Conservation (phyloP, 2,329 filamentous ascomycete genomes). For the Talaromyces islandicus region DNA sequence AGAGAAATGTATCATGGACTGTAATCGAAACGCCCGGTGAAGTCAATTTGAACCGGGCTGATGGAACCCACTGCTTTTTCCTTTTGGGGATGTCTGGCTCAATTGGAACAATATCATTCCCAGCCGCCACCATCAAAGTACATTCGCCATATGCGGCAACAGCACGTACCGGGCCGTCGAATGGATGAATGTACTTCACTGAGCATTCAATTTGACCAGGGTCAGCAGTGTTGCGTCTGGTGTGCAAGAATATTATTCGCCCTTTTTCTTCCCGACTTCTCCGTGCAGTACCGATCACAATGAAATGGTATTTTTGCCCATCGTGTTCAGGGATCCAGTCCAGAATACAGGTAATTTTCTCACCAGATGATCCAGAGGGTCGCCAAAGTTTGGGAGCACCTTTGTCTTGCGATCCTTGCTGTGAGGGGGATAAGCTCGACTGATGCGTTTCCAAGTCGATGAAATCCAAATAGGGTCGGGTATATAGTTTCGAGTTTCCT, state of each 20-base stretch:
- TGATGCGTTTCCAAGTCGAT: slow-evolving; percentile 31
- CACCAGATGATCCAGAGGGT: slow-evolving; percentile 30
- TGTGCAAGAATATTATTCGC: slow-evolving; percentile 33
- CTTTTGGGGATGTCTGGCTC: slow-evolving; percentile 33
- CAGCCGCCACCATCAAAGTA: slow-evolving; percentile 42
- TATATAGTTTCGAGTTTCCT: slow-evolving; percentile 25
- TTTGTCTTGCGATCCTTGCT: slow-evolving; percentile 1
- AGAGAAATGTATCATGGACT: slow-evolving; percentile 41
- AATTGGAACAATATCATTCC: slow-evolving; percentile 38
- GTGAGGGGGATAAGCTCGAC: slow-evolving; percentile 12
- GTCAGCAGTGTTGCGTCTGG: slow-evolving; percentile 20
- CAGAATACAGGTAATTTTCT: slow-evolving; percentile 36
- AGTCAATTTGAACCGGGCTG: slow-evolving; percentile 35
- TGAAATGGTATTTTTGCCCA: slow-evolving; percentile 33
- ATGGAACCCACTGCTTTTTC: slow-evolving; percentile 35
- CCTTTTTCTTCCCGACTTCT: slow-evolving; percentile 24
- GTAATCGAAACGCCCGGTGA: slow-evolving; percentile 48
- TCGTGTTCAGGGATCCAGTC: slow-evolving; percentile 34
- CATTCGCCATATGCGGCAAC: slow-evolving; percentile 45
- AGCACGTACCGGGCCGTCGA: slow-evolving; percentile 46
- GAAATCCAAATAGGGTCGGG: slow-evolving; percentile 32
- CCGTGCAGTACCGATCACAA: slow-evolving; percentile 35
- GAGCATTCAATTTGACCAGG: slow-evolving; percentile 25
- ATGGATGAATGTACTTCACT: slow-evolving; percentile 31
- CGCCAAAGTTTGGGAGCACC: slow-evolving; percentile 15